A percentile compares a stretch with the other conserved stretches of the same genome.
Conservation (phyloP, 163 green algal genomes). For the Chlamydomonas reinhardtii region DNA sequence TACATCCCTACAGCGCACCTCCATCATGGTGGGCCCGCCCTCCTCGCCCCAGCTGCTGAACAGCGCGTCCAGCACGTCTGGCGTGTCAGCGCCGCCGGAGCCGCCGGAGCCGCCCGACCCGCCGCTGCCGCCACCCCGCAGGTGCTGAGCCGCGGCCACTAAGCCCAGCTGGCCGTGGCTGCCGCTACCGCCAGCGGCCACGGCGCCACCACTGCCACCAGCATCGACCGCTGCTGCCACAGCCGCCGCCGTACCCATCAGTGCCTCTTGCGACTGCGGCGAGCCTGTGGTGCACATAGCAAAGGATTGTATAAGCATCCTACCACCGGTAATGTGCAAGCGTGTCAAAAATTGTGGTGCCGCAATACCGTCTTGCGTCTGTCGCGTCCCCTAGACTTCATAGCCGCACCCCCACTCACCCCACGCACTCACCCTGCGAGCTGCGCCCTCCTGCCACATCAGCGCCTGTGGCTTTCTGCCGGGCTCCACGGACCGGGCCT, state of each 20-base stretch:
- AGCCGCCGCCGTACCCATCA: background rate
- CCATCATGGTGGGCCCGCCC: background rate
- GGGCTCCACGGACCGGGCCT: too few relatives aligned
- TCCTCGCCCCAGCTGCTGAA: conserved; percentile 52
- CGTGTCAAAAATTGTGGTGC: too few relatives aligned
- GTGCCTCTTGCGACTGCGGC: background rate
- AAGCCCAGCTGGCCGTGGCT: too few relatives aligned
- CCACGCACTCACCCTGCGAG: conserved; percentile 2
- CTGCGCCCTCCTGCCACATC: background rate
- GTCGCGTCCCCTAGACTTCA: too few relatives aligned
- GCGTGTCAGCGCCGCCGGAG: background rate
- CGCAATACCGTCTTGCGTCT: too few relatives aligned
- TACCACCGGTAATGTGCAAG: too few relatives aligned
- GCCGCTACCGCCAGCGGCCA: background rate
- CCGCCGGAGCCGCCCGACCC: background rate
- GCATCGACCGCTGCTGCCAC: background rate
- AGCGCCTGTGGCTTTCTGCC: background rate
- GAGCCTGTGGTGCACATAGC: background rate
- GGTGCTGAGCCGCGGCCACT: too few relatives aligned
- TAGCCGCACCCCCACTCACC: too few relatives aligned
- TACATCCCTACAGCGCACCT: too few relatives aligned
- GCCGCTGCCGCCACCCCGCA: background rate
- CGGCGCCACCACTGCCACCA: background rate
- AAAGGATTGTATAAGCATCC: too few relatives aligned
- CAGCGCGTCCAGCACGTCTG: conserved; percentile 27